Evolutionary conservation across 192 early-diverging fungal genomes (phyloP).

Genomic region (Bifiguratus adelaidae): DNA sequence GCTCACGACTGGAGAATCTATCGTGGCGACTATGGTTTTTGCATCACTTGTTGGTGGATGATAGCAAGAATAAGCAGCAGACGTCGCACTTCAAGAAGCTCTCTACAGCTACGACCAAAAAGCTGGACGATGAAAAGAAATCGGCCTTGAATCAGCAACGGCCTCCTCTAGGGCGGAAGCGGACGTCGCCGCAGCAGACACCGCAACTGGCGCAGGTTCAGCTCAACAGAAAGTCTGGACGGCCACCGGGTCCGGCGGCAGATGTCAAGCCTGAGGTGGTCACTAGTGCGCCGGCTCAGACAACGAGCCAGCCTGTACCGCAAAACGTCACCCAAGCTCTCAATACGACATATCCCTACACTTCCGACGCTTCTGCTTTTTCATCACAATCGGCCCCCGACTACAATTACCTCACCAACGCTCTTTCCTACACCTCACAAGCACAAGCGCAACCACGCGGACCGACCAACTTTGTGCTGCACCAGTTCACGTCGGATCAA

Average conservation of each 20-base stretch:
- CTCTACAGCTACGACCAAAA: slow-evolving; percentile 14
- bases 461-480: slow-evolving; percentile 18
- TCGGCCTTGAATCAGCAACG: slow-evolving; percentile 1
- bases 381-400: neutral
- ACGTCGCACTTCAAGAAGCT: slow-evolving; percentile 42
- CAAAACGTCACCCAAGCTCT: neutral
- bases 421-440: neutral
- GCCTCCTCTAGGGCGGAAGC: neutral
- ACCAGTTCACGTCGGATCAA: slow-evolving; percentile 33
- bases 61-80: slow-evolving; percentile 20
- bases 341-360: neutral
- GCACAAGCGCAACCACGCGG: neutral
- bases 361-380: neutral
- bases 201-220: too few species aligned
- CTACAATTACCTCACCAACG: neutral
- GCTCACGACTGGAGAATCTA: slow-evolving; percentile 71
- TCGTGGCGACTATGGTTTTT: slow-evolving; percentile 82
- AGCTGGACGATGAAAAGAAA: slow-evolving; percentile 8
- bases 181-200: neutral
- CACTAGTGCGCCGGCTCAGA: neutral
- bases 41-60: slow-evolving; percentile 50
- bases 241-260: neutral
- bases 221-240: neutral
- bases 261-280: neutral
- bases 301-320: neutral